Base-by-base conservation (phyloP, 805 yeast genomes). In the Zygosaccharomyces gambellarensis region DNA sequence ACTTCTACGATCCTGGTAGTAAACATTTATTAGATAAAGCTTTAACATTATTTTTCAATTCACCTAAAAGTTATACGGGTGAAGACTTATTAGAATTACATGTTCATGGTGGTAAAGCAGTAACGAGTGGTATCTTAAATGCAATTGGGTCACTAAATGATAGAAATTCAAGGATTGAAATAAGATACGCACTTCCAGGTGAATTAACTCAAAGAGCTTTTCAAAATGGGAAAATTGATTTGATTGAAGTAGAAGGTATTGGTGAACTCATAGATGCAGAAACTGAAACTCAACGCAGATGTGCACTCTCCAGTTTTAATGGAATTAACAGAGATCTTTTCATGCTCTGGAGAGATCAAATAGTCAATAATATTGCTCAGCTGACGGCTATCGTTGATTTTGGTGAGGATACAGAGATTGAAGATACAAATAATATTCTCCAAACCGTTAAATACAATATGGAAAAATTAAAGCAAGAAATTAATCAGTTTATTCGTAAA, bases 71-170 rank as follows among this genome's bases (percentile, higher is more conserved):
- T 0, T 94, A 83, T 60, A 94, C 98, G 0, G 99, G 99, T 1
- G 98, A 94, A 64, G 97, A 92, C 58, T 58, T 85, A 23, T 71
- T 90, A 8, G 99, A 94, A 60, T 64, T 94, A n/a, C 97, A 94
- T 61, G 67, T 87, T 2, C 99, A 94, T 66, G 99, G 99, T 3
- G 97, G 98, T 3, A 81, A 77, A 10, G 97, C 98, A 0, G 88
- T 92, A 1, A 78, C 87, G 2, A 72, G 75, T 43, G 77, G 89
- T 0, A 86, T 90, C 0, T 59, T 90, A 43, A 70, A 70, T 4
- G 82, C 95, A 0, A 81, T 94, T 4, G 71, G 73, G 36, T 47
- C 58, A 0, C 56, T 85, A 4, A 86, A 85, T 58, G 66, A 75
- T 4, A 74, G 77, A 0, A 60, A 65, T 0, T 50, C 59, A 0